Evolutionary conservation across 495 filamentous ascomycete genomes (phyloP).

Genomic region (Lasiosphaeria ovina): DNA sequence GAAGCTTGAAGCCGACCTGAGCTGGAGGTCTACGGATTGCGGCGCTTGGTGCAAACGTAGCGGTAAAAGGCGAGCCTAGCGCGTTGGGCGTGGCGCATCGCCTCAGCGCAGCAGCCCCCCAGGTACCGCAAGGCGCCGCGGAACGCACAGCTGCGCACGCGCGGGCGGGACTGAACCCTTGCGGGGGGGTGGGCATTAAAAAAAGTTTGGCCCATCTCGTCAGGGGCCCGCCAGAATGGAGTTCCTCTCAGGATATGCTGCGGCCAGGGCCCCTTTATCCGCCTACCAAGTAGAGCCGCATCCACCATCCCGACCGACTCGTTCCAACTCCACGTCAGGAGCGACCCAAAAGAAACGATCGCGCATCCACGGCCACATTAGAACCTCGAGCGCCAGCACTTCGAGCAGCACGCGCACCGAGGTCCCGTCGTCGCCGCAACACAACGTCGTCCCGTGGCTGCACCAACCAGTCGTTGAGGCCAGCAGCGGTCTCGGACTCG

Average conservation of each 20-base stretch:
- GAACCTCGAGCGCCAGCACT: constrained; percentile 34
- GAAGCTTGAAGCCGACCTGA: neutral
- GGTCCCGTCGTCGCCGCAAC: constrained; percentile 15
- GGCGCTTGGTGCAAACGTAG: neutral
- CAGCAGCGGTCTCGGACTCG: constrained; percentile 10
- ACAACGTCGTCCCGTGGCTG: constrained; percentile 18
- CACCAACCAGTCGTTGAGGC: constrained; percentile 17
- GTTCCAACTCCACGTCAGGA: constrained; percentile 38
- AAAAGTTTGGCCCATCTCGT: constrained; percentile 15
- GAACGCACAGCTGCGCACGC: neutral
- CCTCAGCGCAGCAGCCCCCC: neutral
- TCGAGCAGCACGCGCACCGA: constrained; percentile 30
- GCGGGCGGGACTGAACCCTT: neutral
- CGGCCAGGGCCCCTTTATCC: constrained; percentile 36
- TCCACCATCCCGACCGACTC: constrained; percentile 27
- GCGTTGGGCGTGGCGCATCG: neutral
- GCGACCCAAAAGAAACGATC: constrained; percentile 25
- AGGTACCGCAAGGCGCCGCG: neutral
- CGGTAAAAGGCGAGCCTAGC: neutral
- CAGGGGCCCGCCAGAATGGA: constrained; percentile 30
- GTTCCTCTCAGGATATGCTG: constrained; percentile 35
- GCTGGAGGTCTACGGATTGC: neutral
- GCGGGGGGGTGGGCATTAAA: constrained; percentile 2
- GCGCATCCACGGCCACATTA: constrained; percentile 29
- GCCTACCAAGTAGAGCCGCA: constrained; percentile 34